Percentiles rank a stretch among this genome's conserved stretches.
Evolutionary conservation across 108 stramenopile species (phyloP).

Genomic region (Fragilaria crotonensis): DNA sequence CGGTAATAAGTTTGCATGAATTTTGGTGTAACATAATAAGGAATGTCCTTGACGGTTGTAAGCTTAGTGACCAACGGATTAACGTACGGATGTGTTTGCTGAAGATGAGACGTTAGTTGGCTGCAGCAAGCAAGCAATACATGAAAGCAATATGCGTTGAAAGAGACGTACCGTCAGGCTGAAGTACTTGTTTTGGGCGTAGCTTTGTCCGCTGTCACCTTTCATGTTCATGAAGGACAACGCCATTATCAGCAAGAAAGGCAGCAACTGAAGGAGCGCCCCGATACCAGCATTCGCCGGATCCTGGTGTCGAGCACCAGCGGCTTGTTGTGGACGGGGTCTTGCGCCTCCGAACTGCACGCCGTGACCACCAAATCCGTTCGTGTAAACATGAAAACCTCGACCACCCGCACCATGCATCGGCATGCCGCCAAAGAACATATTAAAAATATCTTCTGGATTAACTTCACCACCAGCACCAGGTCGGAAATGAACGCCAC

Average conservation of each 20-base stretch:
- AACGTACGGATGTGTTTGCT: slow-evolving; percentile 53
- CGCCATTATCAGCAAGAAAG: slow-evolving; percentile 60
- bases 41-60: slow-evolving; percentile 77
- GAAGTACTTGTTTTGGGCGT: slow-evolving; percentile 65
- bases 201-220: slow-evolving; percentile 3
- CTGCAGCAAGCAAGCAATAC: no score
- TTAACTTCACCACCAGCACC: slow-evolving; percentile 57
- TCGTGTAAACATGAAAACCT: slow-evolving; percentile 41
- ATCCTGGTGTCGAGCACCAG: slow-evolving; percentile 21
- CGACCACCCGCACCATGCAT: slow-evolving; percentile 62
- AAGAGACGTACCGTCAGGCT: slow-evolving; percentile 59
- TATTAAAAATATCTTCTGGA: slow-evolving; percentile 94
- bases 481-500: slow-evolving; percentile 49
- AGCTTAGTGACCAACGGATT: slow-evolving; percentile 65
- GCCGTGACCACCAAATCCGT: slow-evolving; percentile 24
- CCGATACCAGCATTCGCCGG: slow-evolving; percentile 20
- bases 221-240: slow-evolving; percentile 62
- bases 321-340: slow-evolving; percentile 29
- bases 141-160: background rate
- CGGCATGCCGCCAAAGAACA: slow-evolving; percentile 89
- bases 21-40: slow-evolving; percentile 76
- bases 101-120: background rate
- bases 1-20: slow-evolving; percentile 72
- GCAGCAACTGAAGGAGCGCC: slow-evolving; percentile 54
- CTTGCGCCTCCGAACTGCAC: slow-evolving; percentile 15